Evolutionary conservation across 306 rosid species (phyloP).

Genomic region (Glycine soja): DNA sequence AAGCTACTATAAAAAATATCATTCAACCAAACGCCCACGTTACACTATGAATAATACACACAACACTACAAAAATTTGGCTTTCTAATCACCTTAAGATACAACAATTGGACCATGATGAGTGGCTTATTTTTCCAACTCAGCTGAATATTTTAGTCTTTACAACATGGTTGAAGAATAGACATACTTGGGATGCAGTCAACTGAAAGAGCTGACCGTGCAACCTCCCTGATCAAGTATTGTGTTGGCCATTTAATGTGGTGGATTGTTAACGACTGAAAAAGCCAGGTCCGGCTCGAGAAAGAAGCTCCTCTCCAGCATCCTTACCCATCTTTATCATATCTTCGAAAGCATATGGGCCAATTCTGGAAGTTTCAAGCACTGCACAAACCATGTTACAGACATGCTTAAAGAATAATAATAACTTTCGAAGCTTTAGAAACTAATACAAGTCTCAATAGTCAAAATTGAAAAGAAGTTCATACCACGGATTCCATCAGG

Average conservation of each 20-base stretch:
- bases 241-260: constrained; percentile 11
- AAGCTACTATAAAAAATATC: neutral
- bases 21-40: neutral
- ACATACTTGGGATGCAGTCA: constrained; percentile 32
- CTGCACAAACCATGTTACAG: constrained; percentile 47
- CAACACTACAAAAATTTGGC: constrained; percentile 43
- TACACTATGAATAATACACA: constrained; percentile 33
- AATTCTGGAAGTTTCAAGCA: constrained; percentile 81
- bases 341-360: constrained; percentile 68
- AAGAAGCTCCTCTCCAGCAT: constrained; percentile 91
- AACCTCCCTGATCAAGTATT: neutral
- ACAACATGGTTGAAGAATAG: constrained; percentile 30
- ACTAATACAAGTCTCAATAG: constrained; percentile 40
- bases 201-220: constrained; percentile 28
- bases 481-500: constrained; percentile 80
- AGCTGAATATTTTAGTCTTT: constrained; percentile 7
- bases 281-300: constrained; percentile 84
- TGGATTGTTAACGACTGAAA: constrained; percentile 55
- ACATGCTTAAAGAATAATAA: neutral
- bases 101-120: constrained; percentile 40
- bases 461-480: neutral
- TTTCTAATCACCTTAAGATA: constrained; percentile 42
- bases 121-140: constrained; percentile 29
- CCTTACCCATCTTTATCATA: constrained; percentile 83
- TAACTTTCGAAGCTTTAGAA: constrained; percentile 13